phyloP scores from a whole-genome alignment of 2,329 filamentous ascomycete genomes.

The Epicoccum nigrum region DNA sequence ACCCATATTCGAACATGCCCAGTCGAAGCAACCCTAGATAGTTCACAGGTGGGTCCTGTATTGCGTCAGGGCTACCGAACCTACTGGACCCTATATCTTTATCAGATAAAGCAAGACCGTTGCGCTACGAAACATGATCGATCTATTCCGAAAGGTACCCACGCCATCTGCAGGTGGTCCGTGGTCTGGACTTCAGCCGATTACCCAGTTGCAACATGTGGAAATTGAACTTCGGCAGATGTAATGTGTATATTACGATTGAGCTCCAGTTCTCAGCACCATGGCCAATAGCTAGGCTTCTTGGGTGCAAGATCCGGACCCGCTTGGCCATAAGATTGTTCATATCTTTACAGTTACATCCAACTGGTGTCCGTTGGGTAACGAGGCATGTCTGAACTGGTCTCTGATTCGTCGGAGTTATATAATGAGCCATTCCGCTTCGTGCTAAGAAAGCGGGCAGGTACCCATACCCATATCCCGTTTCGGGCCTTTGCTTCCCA shows the following conservation, averaged over 20 bases:
- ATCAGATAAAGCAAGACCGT: slow-evolving; percentile 3
- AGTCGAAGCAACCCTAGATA: neutral
- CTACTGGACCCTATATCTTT: neutral
- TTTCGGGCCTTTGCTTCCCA: slow-evolving; percentile 16
- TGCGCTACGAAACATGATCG: slow-evolving; percentile 7
- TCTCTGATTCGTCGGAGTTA: slow-evolving; percentile 9
- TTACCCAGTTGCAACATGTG: slow-evolving; percentile 12
- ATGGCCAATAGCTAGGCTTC: neutral
- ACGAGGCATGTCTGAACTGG: slow-evolving; percentile 14
- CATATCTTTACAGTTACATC: slow-evolving; percentile 1
- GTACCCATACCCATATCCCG: slow-evolving; percentile 9
- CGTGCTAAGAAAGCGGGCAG: slow-evolving; percentile 8
- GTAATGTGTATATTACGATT: neutral
- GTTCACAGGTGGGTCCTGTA: neutral
- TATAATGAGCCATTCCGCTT: slow-evolving; percentile 8
- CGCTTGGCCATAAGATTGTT: neutral
- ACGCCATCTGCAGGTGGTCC: slow-evolving; percentile 3
- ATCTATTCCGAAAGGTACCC: neutral
- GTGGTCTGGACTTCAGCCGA: slow-evolving; percentile 10
- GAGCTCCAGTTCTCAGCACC: neutral
- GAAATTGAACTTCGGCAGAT: slow-evolving; percentile 8
- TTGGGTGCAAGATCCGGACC: neutral
- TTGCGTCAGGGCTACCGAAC: neutral
- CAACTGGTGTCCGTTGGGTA: neutral
- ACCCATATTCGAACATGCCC: too few relatives aligned